phyloP scores from a whole-genome alignment of 2,329 filamentous ascomycete genomes.

The Aureobasidium subglaciale region DNA sequence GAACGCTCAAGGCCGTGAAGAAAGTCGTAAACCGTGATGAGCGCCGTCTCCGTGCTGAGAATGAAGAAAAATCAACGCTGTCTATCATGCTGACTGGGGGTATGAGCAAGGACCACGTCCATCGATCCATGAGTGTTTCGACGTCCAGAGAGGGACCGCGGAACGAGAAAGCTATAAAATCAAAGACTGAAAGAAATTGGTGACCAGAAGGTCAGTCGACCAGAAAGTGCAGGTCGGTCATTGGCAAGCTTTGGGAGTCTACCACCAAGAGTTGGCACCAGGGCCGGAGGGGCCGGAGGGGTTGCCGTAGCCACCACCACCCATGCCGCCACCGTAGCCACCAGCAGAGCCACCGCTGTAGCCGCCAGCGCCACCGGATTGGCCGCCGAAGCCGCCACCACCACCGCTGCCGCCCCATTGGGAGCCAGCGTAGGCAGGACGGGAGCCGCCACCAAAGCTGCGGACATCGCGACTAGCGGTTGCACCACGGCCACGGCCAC shows the following conservation, averaged over 20 bases:
- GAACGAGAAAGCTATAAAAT: conserved; percentile 21
- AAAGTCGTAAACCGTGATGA: conserved; percentile 16
- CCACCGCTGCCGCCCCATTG: conserved; percentile 40
- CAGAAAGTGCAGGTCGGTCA: not conserved
- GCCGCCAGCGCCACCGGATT: conserved; percentile 30
- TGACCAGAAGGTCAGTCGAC: conserved; percentile 9
- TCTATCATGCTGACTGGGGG: conserved; percentile 43
- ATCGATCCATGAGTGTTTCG: conserved; percentile 18
- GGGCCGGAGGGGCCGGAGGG: conserved; percentile 57
- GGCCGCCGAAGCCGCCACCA: conserved; percentile 35
- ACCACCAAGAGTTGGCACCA: conserved; percentile 52
- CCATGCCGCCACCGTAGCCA: conserved; percentile 34
- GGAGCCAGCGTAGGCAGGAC: conserved; percentile 57
- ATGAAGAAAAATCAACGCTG: conserved; percentile 38
- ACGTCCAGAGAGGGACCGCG: conserved; percentile 27
- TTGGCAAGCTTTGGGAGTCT: conserved; percentile 25
- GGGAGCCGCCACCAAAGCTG: conserved; percentile 39
- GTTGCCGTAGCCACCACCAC: conserved; percentile 57
- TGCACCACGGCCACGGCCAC: conserved; percentile 65
- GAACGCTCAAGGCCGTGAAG: conserved; percentile 14
- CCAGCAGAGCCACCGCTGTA: conserved; percentile 37
- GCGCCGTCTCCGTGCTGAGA: conserved; percentile 16
- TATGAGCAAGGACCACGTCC: conserved; percentile 35
- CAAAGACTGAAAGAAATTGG: conserved; percentile 21
- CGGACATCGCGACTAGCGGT: conserved; percentile 81